phyloP scores from a whole-genome alignment of 164 flowering plant genomes.

The Macadamia tetraphylla region DNA sequence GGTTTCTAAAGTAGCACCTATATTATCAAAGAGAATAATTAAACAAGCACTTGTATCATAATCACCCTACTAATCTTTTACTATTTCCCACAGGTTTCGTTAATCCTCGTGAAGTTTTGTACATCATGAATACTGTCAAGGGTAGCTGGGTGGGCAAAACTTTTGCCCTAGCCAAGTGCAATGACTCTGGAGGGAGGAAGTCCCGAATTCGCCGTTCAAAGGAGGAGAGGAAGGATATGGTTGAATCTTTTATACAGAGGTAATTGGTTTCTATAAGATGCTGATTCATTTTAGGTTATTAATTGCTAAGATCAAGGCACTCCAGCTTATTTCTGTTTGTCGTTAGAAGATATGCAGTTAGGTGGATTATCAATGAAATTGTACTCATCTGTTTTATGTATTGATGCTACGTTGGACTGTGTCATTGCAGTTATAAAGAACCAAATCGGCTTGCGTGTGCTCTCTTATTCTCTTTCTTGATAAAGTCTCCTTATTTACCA shows the following conservation, averaged over 20 bases:
- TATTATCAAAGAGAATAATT: not conserved
- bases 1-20: not conserved
- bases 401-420: too few relatives aligned
- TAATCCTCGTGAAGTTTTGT: constrained; percentile 15
- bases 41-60: not conserved
- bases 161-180: constrained; percentile 62
- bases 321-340: not conserved
- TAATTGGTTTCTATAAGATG: constrained; percentile 17
- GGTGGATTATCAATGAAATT: too few relatives aligned
- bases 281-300: too few relatives aligned
- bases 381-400: too few relatives aligned
- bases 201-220: constrained; percentile 75
- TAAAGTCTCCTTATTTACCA: too few relatives aligned
- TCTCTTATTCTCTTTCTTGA: not conserved
- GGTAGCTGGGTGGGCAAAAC: constrained; percentile 71
- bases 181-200: constrained; percentile 62
- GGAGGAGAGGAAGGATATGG: constrained; percentile 82
- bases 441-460: too few relatives aligned
- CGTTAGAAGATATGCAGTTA: too few relatives aligned
- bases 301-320: too few relatives aligned
- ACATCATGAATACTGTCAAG: constrained; percentile 57
- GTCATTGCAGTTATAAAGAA: too few relatives aligned
- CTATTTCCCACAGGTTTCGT: constrained; percentile 8
- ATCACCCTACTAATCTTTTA: not conserved
- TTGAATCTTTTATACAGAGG: constrained; percentile 77